Evolutionary conservation across 2,329 filamentous ascomycete genomes (phyloP).

Genomic region (Ilyonectria mors-panacis): DNA sequence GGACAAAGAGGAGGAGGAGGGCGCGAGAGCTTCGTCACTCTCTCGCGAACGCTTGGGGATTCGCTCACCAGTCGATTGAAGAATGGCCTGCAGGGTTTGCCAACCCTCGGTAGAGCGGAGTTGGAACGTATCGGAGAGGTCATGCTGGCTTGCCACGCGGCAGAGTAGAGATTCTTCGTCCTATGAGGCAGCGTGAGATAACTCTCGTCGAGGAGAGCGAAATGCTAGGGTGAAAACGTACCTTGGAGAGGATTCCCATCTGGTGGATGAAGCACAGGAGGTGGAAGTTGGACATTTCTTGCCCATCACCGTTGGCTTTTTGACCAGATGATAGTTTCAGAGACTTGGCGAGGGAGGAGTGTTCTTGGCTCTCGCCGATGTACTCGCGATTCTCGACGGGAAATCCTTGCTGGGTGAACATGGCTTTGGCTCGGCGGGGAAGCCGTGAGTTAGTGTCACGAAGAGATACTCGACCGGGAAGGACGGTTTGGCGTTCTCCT

Average conservation of each 20-base stretch:
- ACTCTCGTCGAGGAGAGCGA: background rate
- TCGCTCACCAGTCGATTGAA: conserved; percentile 98
- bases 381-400: conserved; percentile 92
- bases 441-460: conserved; percentile 95
- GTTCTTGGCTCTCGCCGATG: conserved; percentile 88
- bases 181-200: conserved; percentile 62
- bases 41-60: conserved; percentile 80
- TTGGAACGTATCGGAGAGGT: conserved; percentile 85
- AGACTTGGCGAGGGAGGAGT: conserved; percentile 76
- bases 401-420: conserved; percentile 83
- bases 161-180: conserved; percentile 91
- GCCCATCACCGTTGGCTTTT: conserved; percentile 72
- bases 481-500: conserved; percentile 95
- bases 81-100: conserved; percentile 93
- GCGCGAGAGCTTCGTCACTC: conserved; percentile 53
- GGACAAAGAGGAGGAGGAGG: conserved; percentile 46
- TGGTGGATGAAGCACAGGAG: conserved; percentile 88
- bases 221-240: conserved; percentile 58
- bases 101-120: conserved; percentile 91
- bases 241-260: conserved; percentile 88
- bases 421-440: conserved; percentile 83
- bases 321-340: conserved; percentile 75
- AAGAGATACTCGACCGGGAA: conserved; percentile 98
- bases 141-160: conserved; percentile 85
- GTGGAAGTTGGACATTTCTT: conserved; percentile 92